Evolutionary conservation across 148 eudicot genomes (phyloP), one percentile per base, ranked within the genome.

Genomic region (Rhododendron williamsianum): DNA sequence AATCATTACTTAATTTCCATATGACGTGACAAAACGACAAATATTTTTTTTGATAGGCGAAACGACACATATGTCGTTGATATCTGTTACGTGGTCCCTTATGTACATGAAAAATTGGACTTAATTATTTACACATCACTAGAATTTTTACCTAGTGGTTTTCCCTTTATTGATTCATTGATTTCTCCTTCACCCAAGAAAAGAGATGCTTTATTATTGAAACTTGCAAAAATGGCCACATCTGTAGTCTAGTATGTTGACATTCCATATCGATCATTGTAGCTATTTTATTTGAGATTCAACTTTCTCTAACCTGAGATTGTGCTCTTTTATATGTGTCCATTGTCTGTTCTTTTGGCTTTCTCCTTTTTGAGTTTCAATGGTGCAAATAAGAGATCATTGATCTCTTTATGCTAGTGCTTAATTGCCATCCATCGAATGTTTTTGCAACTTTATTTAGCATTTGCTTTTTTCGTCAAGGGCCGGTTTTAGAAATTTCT

Each of bases 381-480:
- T 52, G 85, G 80, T 84, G 85, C 80, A 51, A 84, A 35, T 18
- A 49, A 48, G 85, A 74, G 80, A 21, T 84, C 41, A 69, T 46
- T 27, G 33, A 36, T 73, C 48, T 33, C 80, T 74, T 84, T 74
- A 9, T 73, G 80, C 51, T 74, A 52, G 85, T 84, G 85, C 80
- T 41, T 41, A 41, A 41, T 74, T 23, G 23, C 51, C 85, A 73
- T 49, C 80, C 80, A 71, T 48, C 18, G 60, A 72, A 82, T 67
- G 38, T 25, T 65, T 82, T 83, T 52, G 77, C 43, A 69, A 45
- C 84, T 67, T 83, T 83, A n/a, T 74, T 54, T 49, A 45, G 48
- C 49, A 27, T 58, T 48, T 48, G 21, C 56, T 4, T 30, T 69
- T 1, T n/a, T 83, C 13, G 10, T 67, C 30, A 27, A 67, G 73